A percentile compares a stretch with the other conserved stretches of the same genome.
Evolutionary conservation across 1,139 yeast species (phyloP).

Genomic region (Yamadazyma dendronema): DNA sequence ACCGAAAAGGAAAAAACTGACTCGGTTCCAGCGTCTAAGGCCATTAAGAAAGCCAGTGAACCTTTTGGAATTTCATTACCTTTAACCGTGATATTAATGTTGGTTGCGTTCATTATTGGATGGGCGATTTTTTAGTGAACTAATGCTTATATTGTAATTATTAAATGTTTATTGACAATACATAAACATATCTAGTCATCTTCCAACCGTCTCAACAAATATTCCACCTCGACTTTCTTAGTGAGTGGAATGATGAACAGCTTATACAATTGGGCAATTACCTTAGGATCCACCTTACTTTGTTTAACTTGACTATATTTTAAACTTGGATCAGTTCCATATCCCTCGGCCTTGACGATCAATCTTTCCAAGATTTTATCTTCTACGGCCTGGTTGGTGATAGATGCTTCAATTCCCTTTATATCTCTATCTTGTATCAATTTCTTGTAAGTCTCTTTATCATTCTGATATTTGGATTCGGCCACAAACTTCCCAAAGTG

Average conservation of each 20-base stretch:
- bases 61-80: constrained; percentile 50
- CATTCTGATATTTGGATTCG: constrained; percentile 80
- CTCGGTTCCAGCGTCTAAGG: constrained; percentile 4
- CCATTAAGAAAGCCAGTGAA: constrained; percentile 19
- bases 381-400: constrained; percentile 87
- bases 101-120: constrained; percentile 59
- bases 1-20: constrained; percentile 13
- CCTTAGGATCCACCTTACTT: constrained; percentile 78
- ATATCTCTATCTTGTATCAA: constrained; percentile 67
- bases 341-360: constrained; percentile 74
- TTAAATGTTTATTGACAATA: background rate
- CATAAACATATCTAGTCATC: constrained; percentile 31
- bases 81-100: constrained; percentile 48
- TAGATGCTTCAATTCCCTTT: constrained; percentile 72
- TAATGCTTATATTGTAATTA: constrained; percentile 2
- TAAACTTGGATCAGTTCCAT: constrained; percentile 86
- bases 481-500: constrained; percentile 98
- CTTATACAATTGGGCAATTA: constrained; percentile 77
- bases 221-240: constrained; percentile 91
- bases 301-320: constrained; percentile 66
- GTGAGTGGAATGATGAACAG: constrained; percentile 91
- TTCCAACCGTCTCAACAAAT: constrained; percentile 78
- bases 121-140: constrained; percentile 52
- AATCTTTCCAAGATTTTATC: constrained; percentile 77
- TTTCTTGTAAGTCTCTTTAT: constrained; percentile 59